Percentiles rank a stretch among this genome's conserved stretches.
phyloP scores from a whole-genome alignment of 192 early-diverging fungal species.

The Martensiomyces pterosporus region DNA sequence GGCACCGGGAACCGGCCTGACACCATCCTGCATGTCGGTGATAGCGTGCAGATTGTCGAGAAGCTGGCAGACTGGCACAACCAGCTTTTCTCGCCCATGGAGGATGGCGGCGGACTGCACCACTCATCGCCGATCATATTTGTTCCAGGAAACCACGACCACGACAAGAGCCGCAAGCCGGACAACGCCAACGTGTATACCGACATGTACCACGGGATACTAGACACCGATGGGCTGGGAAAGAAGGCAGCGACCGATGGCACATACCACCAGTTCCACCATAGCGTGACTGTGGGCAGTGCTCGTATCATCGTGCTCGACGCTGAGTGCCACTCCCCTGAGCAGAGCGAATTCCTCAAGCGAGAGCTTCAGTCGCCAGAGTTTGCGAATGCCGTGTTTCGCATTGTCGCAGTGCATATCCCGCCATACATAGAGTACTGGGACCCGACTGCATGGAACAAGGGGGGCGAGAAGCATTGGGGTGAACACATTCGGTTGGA shows the following conservation, averaged over 20 bases:
- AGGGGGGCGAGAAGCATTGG: constrained; percentile 67
- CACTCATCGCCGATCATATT: constrained; percentile 62
- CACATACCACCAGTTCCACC: constrained; percentile 34
- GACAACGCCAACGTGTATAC: constrained; percentile 51
- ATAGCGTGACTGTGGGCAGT: constrained; percentile 51
- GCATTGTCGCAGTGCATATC: constrained; percentile 66
- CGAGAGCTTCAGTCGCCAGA: constrained; percentile 55
- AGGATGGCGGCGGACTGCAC: constrained; percentile 49
- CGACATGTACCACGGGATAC: constrained; percentile 45
- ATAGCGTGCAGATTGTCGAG: constrained; percentile 58
- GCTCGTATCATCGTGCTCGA: constrained; percentile 67
- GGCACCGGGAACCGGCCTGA: constrained; percentile 21
- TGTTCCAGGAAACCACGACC: constrained; percentile 74
- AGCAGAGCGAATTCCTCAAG: constrained; percentile 62
- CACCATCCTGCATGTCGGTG: constrained; percentile 65
- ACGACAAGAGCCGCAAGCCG: constrained; percentile 49
- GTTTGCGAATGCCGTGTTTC: constrained; percentile 54
- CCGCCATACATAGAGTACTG: constrained; percentile 75
- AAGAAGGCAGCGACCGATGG: constrained; percentile 13
- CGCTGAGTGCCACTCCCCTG: constrained; percentile 56
- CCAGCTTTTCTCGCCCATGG: constrained; percentile 62
- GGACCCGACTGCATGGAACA: constrained; percentile 64
- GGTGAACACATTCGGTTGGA: constrained; percentile 61
- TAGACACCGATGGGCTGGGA: constrained; percentile 11
- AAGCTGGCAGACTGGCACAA: constrained; percentile 67